These are phyloP conservation scores for Meredithiella fracta DNA, from an alignment of 2,329 filamentous ascomycete genomes.

Conservation along the genomic window DNA sequence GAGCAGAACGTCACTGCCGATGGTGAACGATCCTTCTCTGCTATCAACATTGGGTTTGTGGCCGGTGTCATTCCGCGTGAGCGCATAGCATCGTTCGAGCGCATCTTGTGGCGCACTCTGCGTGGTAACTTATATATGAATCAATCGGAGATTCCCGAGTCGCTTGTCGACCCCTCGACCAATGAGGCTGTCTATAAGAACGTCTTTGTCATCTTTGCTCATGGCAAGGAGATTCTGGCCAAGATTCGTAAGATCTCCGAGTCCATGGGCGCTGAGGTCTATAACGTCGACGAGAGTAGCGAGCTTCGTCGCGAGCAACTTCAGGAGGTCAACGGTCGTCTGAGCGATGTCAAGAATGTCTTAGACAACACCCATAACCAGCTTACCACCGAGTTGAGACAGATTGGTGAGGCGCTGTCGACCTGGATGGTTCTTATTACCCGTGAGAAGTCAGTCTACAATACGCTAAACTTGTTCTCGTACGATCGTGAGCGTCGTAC, in stretches of 20 bases:
- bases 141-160: slow-evolving; percentile 92
- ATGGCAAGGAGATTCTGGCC: slow-evolving; percentile 93
- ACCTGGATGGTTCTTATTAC: slow-evolving; percentile 96
- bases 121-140: slow-evolving; percentile 99
- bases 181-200: slow-evolving; percentile 94
- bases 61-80: slow-evolving; percentile 89
- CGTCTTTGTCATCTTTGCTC: slow-evolving; percentile 97
- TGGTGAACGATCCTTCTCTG: slow-evolving; percentile 73
- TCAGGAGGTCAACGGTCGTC: slow-evolving; percentile 86
- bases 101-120: slow-evolving; percentile 91
- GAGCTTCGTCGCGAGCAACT: slow-evolving; percentile 91
- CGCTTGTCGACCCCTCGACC: slow-evolving; percentile 76
- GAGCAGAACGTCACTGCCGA: slow-evolving; percentile 58
- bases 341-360: slow-evolving; percentile 83
- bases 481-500: slow-evolving; percentile 94
- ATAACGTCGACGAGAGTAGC: slow-evolving; percentile 94
- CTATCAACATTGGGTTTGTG: slow-evolving; percentile 98
- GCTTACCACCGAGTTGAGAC: slow-evolving; percentile 77
- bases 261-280: slow-evolving; percentile 86
- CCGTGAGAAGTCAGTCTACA: slow-evolving; percentile 96
- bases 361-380: slow-evolving; percentile 90
- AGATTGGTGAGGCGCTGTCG: slow-evolving; percentile 81
- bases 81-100: slow-evolving; percentile 85
- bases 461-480: slow-evolving; percentile 88
- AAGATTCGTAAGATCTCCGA: slow-evolving; percentile 99